Conservation (phyloP, 495 filamentous ascomycete species). For the Pyrenopolyporus hunteri region DNA sequence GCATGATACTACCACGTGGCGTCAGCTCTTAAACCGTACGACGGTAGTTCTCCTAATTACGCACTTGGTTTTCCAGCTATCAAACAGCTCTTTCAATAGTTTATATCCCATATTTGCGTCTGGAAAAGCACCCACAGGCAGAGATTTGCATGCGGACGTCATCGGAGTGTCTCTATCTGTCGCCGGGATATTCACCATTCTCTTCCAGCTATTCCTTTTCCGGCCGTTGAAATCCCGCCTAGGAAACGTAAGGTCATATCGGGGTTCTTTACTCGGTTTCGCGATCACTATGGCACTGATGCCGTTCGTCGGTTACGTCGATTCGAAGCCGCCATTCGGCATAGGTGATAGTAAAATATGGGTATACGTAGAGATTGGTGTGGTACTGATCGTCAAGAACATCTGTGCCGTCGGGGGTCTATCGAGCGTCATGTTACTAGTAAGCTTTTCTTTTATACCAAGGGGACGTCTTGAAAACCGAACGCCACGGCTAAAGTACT, state of each 20-base stretch:
- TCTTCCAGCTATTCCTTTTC: conserved; percentile 88
- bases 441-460: conserved; percentile 49
- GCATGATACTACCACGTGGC: conserved; percentile 51
- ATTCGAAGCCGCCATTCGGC: conserved; percentile 53
- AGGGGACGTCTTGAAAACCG: background rate
- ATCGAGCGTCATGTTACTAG: conserved; percentile 85
- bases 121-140: conserved; percentile 73
- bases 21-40: conserved; percentile 72
- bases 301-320: conserved; percentile 85
- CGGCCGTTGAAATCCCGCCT: conserved; percentile 77
- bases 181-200: conserved; percentile 79
- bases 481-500: conserved; percentile 12
- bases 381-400: conserved; percentile 84
- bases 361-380: conserved; percentile 77
- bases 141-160: conserved; percentile 73
- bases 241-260: conserved; percentile 85
- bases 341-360: conserved; percentile 62
- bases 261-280: conserved; percentile 79
- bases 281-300: conserved; percentile 82
- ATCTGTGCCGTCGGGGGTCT: conserved; percentile 86
- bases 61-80: conserved; percentile 86
- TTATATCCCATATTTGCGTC: conserved; percentile 91
- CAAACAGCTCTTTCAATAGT: conserved; percentile 88
- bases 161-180: conserved; percentile 89
- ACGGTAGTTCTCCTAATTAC: conserved; percentile 80